A percentile compares a stretch with the other conserved stretches of the same genome.
These are phyloP conservation scores for Penstemon eatonii DNA, from an alignment of 257 asterid genomes.

Conservation along the genomic window DNA sequence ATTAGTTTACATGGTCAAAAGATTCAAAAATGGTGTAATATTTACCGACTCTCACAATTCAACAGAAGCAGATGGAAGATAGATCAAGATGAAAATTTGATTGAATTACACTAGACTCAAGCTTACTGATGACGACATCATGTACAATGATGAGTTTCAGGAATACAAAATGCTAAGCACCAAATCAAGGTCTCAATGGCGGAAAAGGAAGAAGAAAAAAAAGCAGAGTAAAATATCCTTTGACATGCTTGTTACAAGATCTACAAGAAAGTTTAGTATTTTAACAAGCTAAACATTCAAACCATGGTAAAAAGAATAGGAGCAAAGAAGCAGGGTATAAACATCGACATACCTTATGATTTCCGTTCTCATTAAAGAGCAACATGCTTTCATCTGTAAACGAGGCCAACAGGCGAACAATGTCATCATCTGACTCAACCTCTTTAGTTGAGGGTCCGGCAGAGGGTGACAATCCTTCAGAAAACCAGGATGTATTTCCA, in stretches of 20 bases:
- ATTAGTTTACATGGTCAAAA: too few species aligned
- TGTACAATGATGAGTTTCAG: too few species aligned
- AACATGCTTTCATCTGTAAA: slow-evolving; percentile 39
- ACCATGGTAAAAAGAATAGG: neutral
- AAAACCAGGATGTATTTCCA: slow-evolving; percentile 3
- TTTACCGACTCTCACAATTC: too few species aligned
- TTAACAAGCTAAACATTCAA: neutral
- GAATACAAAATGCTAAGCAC: too few species aligned
- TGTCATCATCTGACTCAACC: slow-evolving; percentile 42
- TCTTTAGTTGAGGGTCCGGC: slow-evolving; percentile 33
- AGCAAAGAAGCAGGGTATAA: slow-evolving; percentile 5
- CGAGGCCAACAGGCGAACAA: slow-evolving; percentile 34
- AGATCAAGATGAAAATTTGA: too few species aligned
- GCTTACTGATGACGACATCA: too few species aligned
- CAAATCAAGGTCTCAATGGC: too few species aligned
- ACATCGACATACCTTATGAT: slow-evolving; percentile 38
- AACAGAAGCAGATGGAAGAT: too few species aligned
- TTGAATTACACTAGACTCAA: too few species aligned
- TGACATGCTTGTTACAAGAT: neutral
- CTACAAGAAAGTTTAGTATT: neutral
- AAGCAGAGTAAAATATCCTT: neutral
- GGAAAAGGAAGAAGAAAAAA: neutral
- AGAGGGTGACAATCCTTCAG: slow-evolving; percentile 36
- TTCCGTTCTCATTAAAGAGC: slow-evolving; percentile 25
- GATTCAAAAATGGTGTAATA: too few species aligned